Evolutionary conservation across 2,329 filamentous ascomycete species (phyloP).

Genomic region (Colletotrichum simmondsii): DNA sequence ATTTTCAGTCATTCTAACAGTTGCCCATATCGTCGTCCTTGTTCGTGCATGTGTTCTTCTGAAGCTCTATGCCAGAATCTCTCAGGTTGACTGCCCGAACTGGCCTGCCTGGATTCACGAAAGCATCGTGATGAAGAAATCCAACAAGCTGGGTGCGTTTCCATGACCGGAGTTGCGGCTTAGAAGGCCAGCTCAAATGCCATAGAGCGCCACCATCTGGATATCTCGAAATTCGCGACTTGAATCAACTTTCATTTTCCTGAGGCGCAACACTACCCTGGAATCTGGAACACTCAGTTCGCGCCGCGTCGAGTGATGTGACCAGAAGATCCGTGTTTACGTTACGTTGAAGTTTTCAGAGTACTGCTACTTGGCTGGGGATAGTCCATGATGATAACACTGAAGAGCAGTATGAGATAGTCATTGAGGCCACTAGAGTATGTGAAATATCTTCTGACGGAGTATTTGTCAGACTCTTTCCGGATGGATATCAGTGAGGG

Average conservation of each 20-base stretch:
- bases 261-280: slow-evolving; percentile 50
- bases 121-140: not conserved
- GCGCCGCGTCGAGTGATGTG: slow-evolving; percentile 51
- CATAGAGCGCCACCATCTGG: fast-evolving
- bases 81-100: not conserved
- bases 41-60: not conserved
- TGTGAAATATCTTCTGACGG: no score
- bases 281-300: slow-evolving; percentile 48
- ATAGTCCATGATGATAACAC: slow-evolving; percentile 37
- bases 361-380: slow-evolving; percentile 47
- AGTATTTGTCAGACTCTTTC: no score
- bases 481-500: no score
- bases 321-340: slow-evolving; percentile 49
- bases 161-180: not conserved
- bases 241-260: slow-evolving; percentile 46
- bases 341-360: slow-evolving; percentile 44
- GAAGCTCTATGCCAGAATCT: not conserved
- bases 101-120: not conserved
- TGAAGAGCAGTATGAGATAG: no score
- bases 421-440: no score
- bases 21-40: not conserved
- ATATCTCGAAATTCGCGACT: slow-evolving; percentile 31
- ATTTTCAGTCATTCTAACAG: not conserved
- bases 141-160: not conserved
- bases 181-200: not conserved